A percentile compares a stretch with the other conserved stretches of the same genome.
Evolutionary conservation across 2,329 filamentous ascomycete species (phyloP).

Genomic region (Cladophialophora bantiana): DNA sequence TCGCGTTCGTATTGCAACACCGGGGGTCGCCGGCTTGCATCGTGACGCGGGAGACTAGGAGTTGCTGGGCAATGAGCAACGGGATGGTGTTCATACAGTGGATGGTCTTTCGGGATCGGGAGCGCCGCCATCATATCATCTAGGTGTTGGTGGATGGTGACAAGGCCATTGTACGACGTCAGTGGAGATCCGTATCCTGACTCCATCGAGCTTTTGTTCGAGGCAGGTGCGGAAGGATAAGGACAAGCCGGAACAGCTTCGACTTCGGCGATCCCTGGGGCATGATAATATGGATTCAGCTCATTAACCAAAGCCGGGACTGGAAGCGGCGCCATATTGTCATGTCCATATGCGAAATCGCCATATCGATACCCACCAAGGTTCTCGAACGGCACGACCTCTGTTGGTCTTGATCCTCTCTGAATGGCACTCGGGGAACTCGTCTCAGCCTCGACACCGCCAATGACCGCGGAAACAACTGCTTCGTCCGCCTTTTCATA

Average conservation of each 20-base stretch:
- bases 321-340: slow-evolving; percentile 20
- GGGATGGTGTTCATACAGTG: slow-evolving; percentile 10
- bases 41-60: not conserved
- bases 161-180: slow-evolving; percentile 8
- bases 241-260: not conserved
- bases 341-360: slow-evolving; percentile 11
- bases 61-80: not conserved
- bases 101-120: slow-evolving; percentile 18
- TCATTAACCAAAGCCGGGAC: not conserved
- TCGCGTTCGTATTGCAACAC: slow-evolving; percentile 5
- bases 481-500: not conserved
- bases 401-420: not conserved
- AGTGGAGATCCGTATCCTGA: not conserved
- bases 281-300: not conserved
- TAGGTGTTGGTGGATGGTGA: not conserved
- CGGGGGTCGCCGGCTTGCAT: not conserved
- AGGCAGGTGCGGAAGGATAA: not conserved
- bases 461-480: not conserved
- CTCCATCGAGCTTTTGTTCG: not conserved
- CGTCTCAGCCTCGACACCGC: not conserved
- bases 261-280: slow-evolving; percentile 8
- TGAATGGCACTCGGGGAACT: not conserved
- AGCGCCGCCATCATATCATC: slow-evolving; percentile 15
- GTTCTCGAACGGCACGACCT: slow-evolving; percentile 11
- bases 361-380: slow-evolving; percentile 18